A percentile compares a stretch with the other conserved stretches of the same genome.
Evolutionary conservation across 345 rosid genomes (phyloP).

Genomic region (Limnanthes douglasii): DNA sequence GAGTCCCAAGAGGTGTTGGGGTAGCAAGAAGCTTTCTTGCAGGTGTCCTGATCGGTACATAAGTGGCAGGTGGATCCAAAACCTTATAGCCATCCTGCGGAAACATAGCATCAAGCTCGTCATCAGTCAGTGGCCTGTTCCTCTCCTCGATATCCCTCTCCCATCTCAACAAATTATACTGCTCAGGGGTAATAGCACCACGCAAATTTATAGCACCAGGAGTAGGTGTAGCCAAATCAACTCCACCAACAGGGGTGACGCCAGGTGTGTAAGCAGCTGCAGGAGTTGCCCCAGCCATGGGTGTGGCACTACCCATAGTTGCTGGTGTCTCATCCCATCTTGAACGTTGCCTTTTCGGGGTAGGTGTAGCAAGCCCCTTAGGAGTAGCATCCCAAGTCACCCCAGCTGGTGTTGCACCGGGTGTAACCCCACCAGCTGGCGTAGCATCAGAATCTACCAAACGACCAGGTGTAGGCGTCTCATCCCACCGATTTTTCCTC

Average conservation of each 20-base stretch:
- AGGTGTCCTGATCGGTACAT: conserved; percentile 91
- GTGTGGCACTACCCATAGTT: conserved; percentile 94
- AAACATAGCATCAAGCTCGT: conserved; percentile 94
- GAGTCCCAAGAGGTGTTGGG: conserved; percentile 91
- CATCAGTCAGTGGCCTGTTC: conserved; percentile 88
- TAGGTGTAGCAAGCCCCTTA: conserved; percentile 75
- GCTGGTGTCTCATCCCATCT: conserved; percentile 99
- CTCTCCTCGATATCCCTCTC: conserved; percentile 99
- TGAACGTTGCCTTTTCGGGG: conserved; percentile 85
- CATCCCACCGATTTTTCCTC: conserved; percentile 93
- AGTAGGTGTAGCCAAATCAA: conserved; percentile 84
- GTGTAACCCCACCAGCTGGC: conserved; percentile 72
- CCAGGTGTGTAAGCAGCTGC: conserved; percentile 79
- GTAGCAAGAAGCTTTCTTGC: conserved; percentile 81
- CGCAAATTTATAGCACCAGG: conserved; percentile 54
- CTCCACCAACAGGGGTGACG: conserved; percentile 75
- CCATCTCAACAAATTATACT: conserved; percentile 83
- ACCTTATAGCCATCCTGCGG: conserved; percentile 87
- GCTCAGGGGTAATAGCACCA: conserved; percentile 82
- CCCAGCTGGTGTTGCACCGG: conserved; percentile 93
- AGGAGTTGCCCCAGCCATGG: conserved; percentile 82
- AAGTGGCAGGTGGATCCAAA: conserved; percentile 87
- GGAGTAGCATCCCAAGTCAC: conserved; percentile 96
- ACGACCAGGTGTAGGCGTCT: conserved; percentile 94
- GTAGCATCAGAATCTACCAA: conserved; percentile 82